These are phyloP conservation scores for Paracorniculantispora psalliotae DNA, from an alignment of 2,329 filamentous ascomycete species.

Conservation along the genomic window DNA sequence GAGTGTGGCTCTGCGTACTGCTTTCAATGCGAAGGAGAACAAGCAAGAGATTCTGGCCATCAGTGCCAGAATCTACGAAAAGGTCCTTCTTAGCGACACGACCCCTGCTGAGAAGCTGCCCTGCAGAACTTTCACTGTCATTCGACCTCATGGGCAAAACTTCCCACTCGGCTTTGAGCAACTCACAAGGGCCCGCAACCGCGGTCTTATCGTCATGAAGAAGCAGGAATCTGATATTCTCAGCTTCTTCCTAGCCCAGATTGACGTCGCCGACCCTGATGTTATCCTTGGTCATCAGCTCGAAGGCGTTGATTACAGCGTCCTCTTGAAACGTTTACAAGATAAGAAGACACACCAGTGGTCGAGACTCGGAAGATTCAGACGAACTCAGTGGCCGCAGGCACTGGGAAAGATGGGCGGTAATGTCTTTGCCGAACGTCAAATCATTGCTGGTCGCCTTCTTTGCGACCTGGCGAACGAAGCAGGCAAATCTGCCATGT, in stretches of 20 bases:
- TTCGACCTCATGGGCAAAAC: slow-evolving; percentile 69
- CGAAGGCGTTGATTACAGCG: slow-evolving; percentile 95
- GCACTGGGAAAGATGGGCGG: slow-evolving; percentile 80
- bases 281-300: slow-evolving; percentile 90
- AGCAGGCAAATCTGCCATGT: slow-evolving; percentile 94
- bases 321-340: slow-evolving; percentile 78
- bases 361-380: slow-evolving; percentile 86
- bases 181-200: slow-evolving; percentile 64
- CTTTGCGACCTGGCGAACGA: slow-evolving; percentile 95
- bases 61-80: slow-evolving; percentile 88
- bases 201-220: slow-evolving; percentile 72
- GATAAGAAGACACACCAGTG: slow-evolving; percentile 91
- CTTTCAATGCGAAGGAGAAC: slow-evolving; percentile 86
- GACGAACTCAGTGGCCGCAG: slow-evolving; percentile 78
- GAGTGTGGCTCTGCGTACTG: slow-evolving; percentile 84
- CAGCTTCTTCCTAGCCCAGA: slow-evolving; percentile 81
- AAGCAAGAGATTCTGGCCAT: slow-evolving; percentile 94
- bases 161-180: slow-evolving; percentile 87
- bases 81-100: slow-evolving; percentile 80
- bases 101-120: slow-evolving; percentile 84
- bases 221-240: slow-evolving; percentile 82
- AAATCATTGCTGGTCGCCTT: slow-evolving; percentile 81
- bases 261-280: slow-evolving; percentile 86
- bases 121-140: slow-evolving; percentile 85
- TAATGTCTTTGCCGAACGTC: slow-evolving; percentile 88